Base-by-base conservation (phyloP, 805 yeast genomes). In the Suhomyces canberraensis region DNA sequence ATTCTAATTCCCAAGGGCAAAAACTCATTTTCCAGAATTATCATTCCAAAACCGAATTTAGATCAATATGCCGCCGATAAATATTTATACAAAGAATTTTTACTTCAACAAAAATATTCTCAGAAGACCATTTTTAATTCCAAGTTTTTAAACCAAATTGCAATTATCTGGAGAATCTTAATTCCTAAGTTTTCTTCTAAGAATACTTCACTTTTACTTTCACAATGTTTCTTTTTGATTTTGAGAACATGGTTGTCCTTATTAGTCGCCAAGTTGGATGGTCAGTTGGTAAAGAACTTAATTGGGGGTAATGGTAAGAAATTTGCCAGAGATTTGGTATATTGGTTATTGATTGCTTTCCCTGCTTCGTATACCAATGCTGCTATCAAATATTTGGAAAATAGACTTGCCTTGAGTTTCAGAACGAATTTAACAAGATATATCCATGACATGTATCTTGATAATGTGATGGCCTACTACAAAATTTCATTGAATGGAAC, bases 351-450 rank as follows among this genome's bases (percentile, higher is more conserved):
- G 41, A 80, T 90, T 54, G 96, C 96, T 1, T 78, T 90, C 44
- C 98, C 98, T 2, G 95, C 96, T 0, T 81, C 93, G 3, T 90
- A 87, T 58, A 84, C 96, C 21, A 90, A 90, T 60, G 84, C 95
- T 32, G 89, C 91, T 40, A 90, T 90, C 54, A 85, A 84, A 54
- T 86, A 76, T 51, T 64, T 90, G 48, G 85, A 89, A 37, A 77
- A 81, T 51, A 74, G 86, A 48, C 65, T 90, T 40, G 79, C 95
- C 9, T 70, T 88, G 36, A 86, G 85, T 50, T 90, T 90, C 67
- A 78, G 97, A 68, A 82, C 93, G 2, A 81, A 81, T 46, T 69
- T 90, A 49, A 78, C 83, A 25, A 76, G 96, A 48, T 90, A 90
- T 58, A 77, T 90, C 48, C 96, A 90, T 61, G 97, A 90, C 53